Evolutionary conservation across 495 filamentous ascomycete species (phyloP), one percentile per base, ranked within the genome.

Genomic region (Podospora pseudocomata): DNA sequence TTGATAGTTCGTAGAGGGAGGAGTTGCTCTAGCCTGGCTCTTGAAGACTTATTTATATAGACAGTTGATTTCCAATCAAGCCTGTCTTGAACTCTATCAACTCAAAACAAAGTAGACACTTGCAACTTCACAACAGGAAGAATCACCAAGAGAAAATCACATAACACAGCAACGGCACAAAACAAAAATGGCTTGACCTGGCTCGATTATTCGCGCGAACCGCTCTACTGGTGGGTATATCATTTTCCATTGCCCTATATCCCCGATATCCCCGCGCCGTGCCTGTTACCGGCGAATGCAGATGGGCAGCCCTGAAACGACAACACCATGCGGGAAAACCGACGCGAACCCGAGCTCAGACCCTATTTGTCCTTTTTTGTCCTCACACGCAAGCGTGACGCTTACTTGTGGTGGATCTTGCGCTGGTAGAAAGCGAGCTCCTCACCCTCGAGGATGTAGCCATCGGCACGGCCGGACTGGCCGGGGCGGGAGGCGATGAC

Each of bases 401-500:
- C 54, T 87, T 97, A 98, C 88, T 95, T 97, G 88, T 94, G 89
- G 83, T 94, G 90, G 83, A 98, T 90, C 81, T 91, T 93, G 84
- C 89, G 88, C 89, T 95, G 92, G 91, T 99, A 99, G 92, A 99
- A 99, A 81, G 92, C 91, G 74, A 99, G 85, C 89, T 99, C 95
- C 78, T 99, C 95, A 74, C 95, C 95, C 90, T 99, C 95, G 69
- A 99, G 87, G 80, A 99, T 90, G 86, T 99, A 99, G 68, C 95
- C 95, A 82, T 99, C 95, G 71, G 86, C 85, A 81, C 95, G 93
- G 74, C 95, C 95, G 80, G 91, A 92, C 91, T 99, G 95, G 74
- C 95, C 95, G 65, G 95, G 95, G 77, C 95, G 87, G 76, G 90
- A 93, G 66, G 94, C 86, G 73, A 99, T 84, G 73, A 97, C 90